Percentiles rank a stretch among this genome's conserved stretches.
These are phyloP conservation scores for Nicotiana obtusifolia DNA, from an alignment of 257 asterid genomes.

Conservation along the genomic window DNA sequence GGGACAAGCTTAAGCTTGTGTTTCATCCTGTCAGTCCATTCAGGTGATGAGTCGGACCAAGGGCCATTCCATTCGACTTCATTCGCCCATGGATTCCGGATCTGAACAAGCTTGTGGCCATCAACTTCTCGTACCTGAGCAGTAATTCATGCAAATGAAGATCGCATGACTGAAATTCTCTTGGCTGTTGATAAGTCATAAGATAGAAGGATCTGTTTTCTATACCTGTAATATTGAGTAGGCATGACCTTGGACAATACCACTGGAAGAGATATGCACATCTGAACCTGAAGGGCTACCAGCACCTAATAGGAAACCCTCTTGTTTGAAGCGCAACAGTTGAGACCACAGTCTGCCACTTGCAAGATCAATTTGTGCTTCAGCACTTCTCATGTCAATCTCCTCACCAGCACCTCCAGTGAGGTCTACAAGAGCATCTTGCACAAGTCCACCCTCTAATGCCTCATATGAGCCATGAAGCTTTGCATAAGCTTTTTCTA, in stretches of 20 bases:
- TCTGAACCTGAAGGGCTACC: constrained; percentile 99
- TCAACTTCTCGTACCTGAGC: constrained; percentile 83
- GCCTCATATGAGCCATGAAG: constrained; percentile 99
- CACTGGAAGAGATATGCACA: constrained; percentile 92
- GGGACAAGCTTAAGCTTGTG: constrained; percentile 94
- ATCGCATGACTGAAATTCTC: neutral
- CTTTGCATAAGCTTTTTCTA: constrained; percentile 97
- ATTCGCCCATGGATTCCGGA: constrained; percentile 98
- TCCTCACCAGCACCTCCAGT: constrained; percentile 99
- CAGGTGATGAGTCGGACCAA: constrained; percentile 96
- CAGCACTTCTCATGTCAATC: constrained; percentile 97
- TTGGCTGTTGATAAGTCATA: neutral
- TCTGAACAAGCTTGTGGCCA: constrained; percentile 90
- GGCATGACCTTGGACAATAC: constrained; percentile 99
- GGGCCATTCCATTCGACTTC: constrained; percentile 99
- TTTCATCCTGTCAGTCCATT: constrained; percentile 98
- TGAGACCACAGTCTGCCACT: constrained; percentile 99
- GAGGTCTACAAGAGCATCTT: constrained; percentile 98
- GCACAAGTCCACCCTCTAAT: constrained; percentile 98
- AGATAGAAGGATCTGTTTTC: constrained; percentile 1
- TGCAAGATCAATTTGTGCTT: constrained; percentile 95
- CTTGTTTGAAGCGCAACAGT: constrained; percentile 78
- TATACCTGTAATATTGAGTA: constrained; percentile 94
- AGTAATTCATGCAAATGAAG: neutral
- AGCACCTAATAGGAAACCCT: constrained; percentile 97